phyloP scores from a whole-genome alignment of 1,139 yeast species.

The Cylindricascospora bacillispora region DNA sequence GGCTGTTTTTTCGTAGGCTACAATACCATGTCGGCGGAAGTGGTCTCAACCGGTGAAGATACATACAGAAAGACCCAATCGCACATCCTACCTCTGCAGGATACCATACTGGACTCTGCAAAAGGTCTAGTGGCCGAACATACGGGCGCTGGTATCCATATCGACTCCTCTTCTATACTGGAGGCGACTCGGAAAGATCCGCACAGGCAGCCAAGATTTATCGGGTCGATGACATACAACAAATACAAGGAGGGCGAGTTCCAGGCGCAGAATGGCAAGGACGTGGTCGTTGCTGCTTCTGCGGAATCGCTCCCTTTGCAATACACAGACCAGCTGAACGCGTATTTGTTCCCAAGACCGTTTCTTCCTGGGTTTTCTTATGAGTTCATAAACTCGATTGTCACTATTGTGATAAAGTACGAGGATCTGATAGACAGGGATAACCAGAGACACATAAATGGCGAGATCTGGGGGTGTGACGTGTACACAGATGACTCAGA shows the following conservation, averaged over 20 bases:
- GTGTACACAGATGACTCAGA: constrained; percentile 91
- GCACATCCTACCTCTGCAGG: constrained; percentile 23
- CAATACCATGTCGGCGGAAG: too few species aligned
- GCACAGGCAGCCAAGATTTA: constrained; percentile 7
- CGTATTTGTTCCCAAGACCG: constrained; percentile 20
- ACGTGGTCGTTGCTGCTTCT: too few species aligned
- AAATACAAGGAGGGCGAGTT: constrained; percentile 14
- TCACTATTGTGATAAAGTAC: constrained; percentile 12
- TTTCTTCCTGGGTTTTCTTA: constrained; percentile 17
- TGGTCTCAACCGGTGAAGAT: too few species aligned
- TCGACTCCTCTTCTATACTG: constrained; percentile 9
- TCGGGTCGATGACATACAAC: constrained; percentile 16
- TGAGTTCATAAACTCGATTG: constrained; percentile 13
- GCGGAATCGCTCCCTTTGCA: too few species aligned
- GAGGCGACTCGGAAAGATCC: neutral
- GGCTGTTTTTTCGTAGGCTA: too few species aligned
- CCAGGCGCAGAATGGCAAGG: too few species aligned
- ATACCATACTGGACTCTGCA: constrained; percentile 22
- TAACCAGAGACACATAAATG: constrained; percentile 24
- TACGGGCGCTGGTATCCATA: constrained; percentile 4
- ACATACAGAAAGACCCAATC: constrained; percentile 23
- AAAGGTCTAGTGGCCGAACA: constrained; percentile 3
- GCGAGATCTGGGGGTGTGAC: constrained; percentile 85
- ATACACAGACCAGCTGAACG: too few species aligned
- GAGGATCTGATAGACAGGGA: constrained; percentile 11